These are phyloP conservation scores for Sugiyamaella floridensis DNA, from an alignment of 805 yeast species.

Conservation along the genomic window DNA sequence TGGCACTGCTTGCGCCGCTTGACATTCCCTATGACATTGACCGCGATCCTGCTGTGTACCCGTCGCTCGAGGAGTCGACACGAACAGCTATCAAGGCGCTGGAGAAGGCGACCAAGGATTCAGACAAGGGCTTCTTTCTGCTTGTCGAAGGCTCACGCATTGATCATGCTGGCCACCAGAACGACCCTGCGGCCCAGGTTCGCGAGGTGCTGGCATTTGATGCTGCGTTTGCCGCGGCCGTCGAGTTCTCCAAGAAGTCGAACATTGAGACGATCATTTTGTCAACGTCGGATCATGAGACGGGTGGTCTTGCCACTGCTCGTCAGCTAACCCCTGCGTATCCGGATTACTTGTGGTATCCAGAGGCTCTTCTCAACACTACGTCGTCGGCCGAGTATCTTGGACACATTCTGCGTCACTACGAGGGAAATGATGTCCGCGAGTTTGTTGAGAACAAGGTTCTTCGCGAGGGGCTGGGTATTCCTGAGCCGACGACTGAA, in stretches of 20 bases:
- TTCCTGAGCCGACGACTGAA: constrained; percentile 45
- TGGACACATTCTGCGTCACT: constrained; percentile 39
- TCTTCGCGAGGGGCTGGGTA: constrained; percentile 60
- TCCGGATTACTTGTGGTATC: constrained; percentile 87
- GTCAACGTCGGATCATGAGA: constrained; percentile 90
- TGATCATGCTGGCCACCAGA: constrained; percentile 92
- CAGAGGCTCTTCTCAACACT: constrained; percentile 63
- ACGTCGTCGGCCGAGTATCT: constrained; percentile 73
- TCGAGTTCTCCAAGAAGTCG: constrained; percentile 57
- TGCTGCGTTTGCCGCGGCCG: constrained; percentile 67
- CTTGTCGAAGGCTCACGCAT: constrained; percentile 88
- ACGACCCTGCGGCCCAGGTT: constrained; percentile 92
- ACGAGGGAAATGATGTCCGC: constrained; percentile 32
- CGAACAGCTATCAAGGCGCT: constrained; percentile 65
- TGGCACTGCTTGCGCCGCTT: constrained; percentile 65
- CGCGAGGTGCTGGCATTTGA: constrained; percentile 85
- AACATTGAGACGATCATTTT: constrained; percentile 73
- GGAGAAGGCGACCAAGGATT: constrained; percentile 56
- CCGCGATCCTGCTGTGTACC: constrained; percentile 52
- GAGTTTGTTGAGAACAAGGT: constrained; percentile 47
- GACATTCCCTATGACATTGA: constrained; percentile 86
- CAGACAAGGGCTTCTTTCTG: constrained; percentile 79
- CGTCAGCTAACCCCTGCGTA: constrained; percentile 62
- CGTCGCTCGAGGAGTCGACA: constrained; percentile 76
- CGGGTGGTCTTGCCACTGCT: constrained; percentile 89